Evolutionary conservation across 352 stramenopile genomes (phyloP).

Genomic region (Halophytophthora batemanensis): DNA sequence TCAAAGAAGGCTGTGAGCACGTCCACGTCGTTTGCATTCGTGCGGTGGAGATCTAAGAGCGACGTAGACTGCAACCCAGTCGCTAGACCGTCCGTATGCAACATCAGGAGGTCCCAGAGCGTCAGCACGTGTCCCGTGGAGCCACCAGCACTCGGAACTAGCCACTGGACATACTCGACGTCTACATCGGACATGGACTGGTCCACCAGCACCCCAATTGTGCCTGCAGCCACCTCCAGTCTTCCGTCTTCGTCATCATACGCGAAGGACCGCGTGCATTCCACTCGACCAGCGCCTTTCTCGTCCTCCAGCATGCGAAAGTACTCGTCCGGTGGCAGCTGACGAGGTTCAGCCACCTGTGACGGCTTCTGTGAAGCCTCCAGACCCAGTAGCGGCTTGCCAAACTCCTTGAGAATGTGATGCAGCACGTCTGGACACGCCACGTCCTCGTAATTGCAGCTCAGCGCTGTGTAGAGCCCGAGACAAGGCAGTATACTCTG

Average conservation of each 20-base stretch:
- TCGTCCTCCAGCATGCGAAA: conserved; percentile 24
- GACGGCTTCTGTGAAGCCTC: conserved; percentile 5
- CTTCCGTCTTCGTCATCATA: conserved; percentile 29
- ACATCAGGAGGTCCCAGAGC: conserved; percentile 54
- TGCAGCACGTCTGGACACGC: conserved; percentile 34
- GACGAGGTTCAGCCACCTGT: conserved; percentile 7
- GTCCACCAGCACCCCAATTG: conserved; percentile 22
- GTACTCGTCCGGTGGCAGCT: conserved; percentile 49
- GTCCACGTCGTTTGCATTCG: conserved; percentile 34
- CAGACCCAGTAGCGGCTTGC: conserved; percentile 23
- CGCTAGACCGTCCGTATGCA: conserved; percentile 37
- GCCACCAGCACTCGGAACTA: conserved; percentile 11
- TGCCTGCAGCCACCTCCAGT: conserved; percentile 42
- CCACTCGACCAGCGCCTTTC: conserved; percentile 14
- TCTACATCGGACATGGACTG: conserved; percentile 5
- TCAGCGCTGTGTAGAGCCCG: conserved; percentile 48
- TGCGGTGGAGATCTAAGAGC: conserved; percentile 21
- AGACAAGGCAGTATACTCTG: conserved; percentile 42
- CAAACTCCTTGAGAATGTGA: conserved; percentile 51
- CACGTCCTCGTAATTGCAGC: conserved; percentile 26
- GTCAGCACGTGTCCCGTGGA: background rate
- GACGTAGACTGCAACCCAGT: conserved; percentile 34
- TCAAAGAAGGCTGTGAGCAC: conserved; percentile 56
- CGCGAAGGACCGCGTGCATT: conserved; percentile 50
- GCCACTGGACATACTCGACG: conserved; percentile 43